Percentiles rank a stretch among this genome's conserved stretches.
Conservation (phyloP, 768 basidiomycete species). For the Phlegmacium glaucopus region DNA sequence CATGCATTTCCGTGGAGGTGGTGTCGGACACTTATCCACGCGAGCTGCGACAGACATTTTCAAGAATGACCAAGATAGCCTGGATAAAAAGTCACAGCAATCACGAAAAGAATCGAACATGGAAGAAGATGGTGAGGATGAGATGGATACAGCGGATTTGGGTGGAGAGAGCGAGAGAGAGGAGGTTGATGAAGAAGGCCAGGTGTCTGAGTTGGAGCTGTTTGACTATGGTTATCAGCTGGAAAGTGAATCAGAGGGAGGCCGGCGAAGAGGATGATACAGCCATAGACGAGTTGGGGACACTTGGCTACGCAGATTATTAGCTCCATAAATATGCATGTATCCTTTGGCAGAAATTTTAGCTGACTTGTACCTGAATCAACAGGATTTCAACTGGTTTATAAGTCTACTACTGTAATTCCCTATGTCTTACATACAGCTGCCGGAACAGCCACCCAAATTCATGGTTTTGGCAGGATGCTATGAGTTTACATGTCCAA, state of each 20-base stretch:
- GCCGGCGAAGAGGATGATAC: neutral
- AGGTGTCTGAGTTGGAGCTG: too few species aligned
- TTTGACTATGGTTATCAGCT: neutral
- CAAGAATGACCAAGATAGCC: neutral
- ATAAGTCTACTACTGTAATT: too few species aligned
- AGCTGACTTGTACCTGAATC: too few species aligned
- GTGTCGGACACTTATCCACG: constrained; percentile 11
- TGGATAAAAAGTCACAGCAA: neutral
- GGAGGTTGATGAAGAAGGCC: neutral
- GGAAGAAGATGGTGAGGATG: neutral
- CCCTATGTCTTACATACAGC: too few species aligned
- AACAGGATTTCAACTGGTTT: too few species aligned
- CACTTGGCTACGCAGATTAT: neutral
- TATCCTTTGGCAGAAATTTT: too few species aligned
- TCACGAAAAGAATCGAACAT: neutral
- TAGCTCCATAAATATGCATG: neutral
- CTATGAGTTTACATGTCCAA: too few species aligned
- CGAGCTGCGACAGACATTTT: neutral
- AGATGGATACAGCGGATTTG: neutral
- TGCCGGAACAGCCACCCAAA: too few species aligned
- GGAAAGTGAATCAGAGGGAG: neutral
- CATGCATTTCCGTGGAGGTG: too few species aligned
- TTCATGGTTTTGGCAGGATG: too few species aligned
- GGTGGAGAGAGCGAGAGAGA: neutral
- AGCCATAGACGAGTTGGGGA: neutral